Base-by-base conservation (phyloP, 371 early-diverging fungal genomes). In the Nematocida sp. region DNA sequence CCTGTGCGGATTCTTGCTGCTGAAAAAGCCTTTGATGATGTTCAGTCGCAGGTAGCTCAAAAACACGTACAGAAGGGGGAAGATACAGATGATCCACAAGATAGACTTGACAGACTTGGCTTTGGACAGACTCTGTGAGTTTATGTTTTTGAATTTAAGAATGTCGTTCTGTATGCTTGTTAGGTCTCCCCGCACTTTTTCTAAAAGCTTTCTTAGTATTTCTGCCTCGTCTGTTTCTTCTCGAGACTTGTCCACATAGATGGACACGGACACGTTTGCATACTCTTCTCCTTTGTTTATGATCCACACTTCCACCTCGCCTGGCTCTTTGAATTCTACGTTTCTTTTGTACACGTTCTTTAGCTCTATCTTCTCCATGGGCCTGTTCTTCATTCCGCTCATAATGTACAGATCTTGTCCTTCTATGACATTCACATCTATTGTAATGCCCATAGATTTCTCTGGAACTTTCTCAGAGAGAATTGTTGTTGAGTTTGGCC, bases 171-270 rank as follows among this genome's bases (percentile, higher is more conserved):
- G 56, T 15, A 70, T 70, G 32, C 60, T 70, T 48, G 60, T 57
- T 49, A 70, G 27, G 29, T 70, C 74, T 0, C 54, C 62, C 36
- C 74, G 4, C 11, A 70, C 57, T 36, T 70, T 70, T 17, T 70
- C 74, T 19, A 70, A 23, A 0, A 70, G 53, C 46, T 70, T 70
- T 21, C 51, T 58, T 7, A 70, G 74, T 17, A 70, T 56, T 36
- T 70, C 74, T 40, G 74, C 74, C 21, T 70, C 74, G 43, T 70
- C 74, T 60, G 62, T 70, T 19, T 70, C 74, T 32, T 70, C 74
- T 23, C 60, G 62, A 21, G 52, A 46, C 27, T 49, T 56, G 43
- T 70, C 74, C 15, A 60, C 74, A 27, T 57, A 70, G 8, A 70
- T 53, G 5, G 46, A 45, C n/a, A 70, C 53, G 5, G 31, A n/a